These are phyloP conservation scores for Eimeria maxima DNA, from an alignment of 169 alveolate species.

Conservation along the genomic window DNA sequence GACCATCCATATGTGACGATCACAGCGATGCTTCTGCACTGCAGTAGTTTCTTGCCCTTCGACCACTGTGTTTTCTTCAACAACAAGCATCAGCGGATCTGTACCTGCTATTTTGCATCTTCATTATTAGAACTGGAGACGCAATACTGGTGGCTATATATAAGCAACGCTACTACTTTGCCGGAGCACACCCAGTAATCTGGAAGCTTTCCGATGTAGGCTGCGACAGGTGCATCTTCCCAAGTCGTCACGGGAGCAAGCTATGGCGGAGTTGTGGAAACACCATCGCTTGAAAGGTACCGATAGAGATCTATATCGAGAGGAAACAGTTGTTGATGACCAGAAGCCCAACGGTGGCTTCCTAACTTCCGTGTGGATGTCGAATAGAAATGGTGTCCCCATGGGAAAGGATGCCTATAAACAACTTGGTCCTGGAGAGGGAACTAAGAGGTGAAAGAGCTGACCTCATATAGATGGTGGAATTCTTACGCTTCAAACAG, in stretches of 20 bases:
- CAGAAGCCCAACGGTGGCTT: neutral
- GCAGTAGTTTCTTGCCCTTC: neutral
- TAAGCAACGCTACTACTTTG: neutral
- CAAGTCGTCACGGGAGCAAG: neutral
- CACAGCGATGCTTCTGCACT: neutral
- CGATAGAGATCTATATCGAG: neutral
- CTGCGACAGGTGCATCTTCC: neutral
- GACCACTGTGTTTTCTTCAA: neutral
- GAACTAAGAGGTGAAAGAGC: too few relatives aligned
- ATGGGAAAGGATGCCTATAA: neutral
- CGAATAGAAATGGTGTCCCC: neutral
- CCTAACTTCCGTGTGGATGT: neutral
- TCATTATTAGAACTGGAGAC: neutral
- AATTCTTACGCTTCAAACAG: too few relatives aligned
- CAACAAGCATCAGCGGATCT: neutral
- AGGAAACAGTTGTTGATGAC: neutral
- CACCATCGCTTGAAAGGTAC: neutral
- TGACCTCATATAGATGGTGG: too few relatives aligned
- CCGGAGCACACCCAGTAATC: neutral
- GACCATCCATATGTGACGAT: neutral
- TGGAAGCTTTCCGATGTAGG: neutral
- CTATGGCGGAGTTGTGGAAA: neutral
- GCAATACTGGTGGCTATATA: neutral
- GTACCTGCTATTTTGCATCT: neutral
- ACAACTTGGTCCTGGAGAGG: too few relatives aligned